Conservation (phyloP, 305 asterid genomes). For the Fraxinus greggii region DNA sequence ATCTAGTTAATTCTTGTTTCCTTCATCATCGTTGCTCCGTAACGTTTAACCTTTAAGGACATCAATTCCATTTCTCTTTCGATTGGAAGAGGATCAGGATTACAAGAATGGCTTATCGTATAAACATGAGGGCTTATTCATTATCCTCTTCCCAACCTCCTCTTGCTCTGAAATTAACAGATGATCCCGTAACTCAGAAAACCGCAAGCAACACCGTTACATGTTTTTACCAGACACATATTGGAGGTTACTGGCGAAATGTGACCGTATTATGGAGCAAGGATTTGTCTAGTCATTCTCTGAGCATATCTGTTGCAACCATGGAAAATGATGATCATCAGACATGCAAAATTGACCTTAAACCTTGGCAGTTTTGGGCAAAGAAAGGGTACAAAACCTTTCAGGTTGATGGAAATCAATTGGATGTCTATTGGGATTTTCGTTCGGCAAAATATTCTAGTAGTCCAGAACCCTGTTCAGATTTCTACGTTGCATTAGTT, state of each 20-base stretch:
- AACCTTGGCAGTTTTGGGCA: constrained; percentile 95
- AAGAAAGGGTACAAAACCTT: constrained; percentile 74
- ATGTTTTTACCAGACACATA: constrained; percentile 60
- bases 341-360: constrained; percentile 80
- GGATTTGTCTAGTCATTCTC: constrained; percentile 61
- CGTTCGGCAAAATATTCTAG: constrained; percentile 76
- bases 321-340: constrained; percentile 39
- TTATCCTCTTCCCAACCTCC: constrained; percentile 41
- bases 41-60: background rate
- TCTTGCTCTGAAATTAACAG: constrained; percentile 30
- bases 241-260: constrained; percentile 65
- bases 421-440: constrained; percentile 81
- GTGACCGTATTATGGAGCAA: constrained; percentile 66
- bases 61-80: background rate
- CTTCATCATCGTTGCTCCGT: background rate
- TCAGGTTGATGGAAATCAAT: constrained; percentile 67
- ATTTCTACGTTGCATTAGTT: constrained; percentile 69
- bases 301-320: constrained; percentile 63
- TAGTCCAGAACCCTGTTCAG: constrained; percentile 70
- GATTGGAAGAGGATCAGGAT: constrained; percentile 5
- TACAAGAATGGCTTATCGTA: constrained; percentile 36
- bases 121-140: constrained; percentile 19
- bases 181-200: constrained; percentile 48
- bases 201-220: constrained; percentile 53
- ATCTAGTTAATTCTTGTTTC: background rate